phyloP scores from a whole-genome alignment of 495 filamentous ascomycete genomes.

The Lichenothelia convexa region DNA sequence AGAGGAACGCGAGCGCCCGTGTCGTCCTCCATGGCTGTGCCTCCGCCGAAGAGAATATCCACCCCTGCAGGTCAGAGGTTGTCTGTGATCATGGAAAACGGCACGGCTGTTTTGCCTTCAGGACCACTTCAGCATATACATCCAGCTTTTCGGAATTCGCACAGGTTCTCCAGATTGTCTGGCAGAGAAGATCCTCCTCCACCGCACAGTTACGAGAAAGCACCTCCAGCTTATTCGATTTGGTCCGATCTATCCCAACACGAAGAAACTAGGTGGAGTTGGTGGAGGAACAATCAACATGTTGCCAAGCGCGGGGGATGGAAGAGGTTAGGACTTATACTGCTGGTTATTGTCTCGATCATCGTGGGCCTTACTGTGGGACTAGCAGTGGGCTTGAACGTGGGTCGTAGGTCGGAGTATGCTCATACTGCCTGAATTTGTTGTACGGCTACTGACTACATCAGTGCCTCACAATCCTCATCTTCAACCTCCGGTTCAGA shows the following conservation, averaged over 20 bases:
- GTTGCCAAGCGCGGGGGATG: conserved; percentile 16
- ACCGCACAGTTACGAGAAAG: too few species aligned
- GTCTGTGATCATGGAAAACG: conserved; percentile 18
- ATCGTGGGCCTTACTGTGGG: conserved; percentile 33
- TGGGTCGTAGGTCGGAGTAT: background rate
- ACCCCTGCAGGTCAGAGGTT: conserved; percentile 17
- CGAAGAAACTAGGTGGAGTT: conserved; percentile 6
- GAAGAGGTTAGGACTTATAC: conserved; percentile 11
- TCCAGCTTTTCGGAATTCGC: too few species aligned
- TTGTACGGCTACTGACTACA: background rate
- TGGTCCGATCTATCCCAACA: too few species aligned
- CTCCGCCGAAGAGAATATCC: too few species aligned
- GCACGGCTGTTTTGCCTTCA: too few species aligned
- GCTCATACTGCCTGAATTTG: background rate
- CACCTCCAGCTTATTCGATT: too few species aligned
- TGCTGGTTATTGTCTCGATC: conserved; percentile 23
- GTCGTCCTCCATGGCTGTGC: too few species aligned
- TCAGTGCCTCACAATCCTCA: background rate
- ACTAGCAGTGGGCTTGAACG: conserved; percentile 33
- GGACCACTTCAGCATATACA: too few species aligned
- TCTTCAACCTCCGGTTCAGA: background rate
- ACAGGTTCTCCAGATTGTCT: too few species aligned
- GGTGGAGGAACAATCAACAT: conserved; percentile 10
- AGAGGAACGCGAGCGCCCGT: too few species aligned
- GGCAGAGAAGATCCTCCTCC: too few species aligned